Conservation (phyloP, 148 eudicot species). For the Bassia scoparia region DNA sequence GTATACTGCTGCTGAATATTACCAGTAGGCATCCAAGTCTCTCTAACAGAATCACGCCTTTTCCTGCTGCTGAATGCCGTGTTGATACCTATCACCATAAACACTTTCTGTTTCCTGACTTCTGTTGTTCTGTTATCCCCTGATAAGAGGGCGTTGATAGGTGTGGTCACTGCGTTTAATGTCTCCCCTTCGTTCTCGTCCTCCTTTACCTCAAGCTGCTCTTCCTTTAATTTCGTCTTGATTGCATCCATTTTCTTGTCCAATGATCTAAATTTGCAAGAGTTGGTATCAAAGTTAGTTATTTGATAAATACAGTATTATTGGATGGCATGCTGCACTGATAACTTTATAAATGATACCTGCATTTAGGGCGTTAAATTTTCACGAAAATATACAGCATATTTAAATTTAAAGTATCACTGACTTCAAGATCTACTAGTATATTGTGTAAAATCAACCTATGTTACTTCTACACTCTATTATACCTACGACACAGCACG, state of each 20-base stretch:
- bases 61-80: conserved; percentile 32
- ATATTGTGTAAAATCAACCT: too few relatives aligned
- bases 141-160: not conserved
- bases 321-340: not conserved
- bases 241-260: conserved; percentile 31
- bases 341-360: too few relatives aligned
- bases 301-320: too few relatives aligned
- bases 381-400: too few relatives aligned
- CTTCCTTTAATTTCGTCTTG: conserved; percentile 17
- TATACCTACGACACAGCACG: too few relatives aligned
- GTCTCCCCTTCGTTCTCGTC: not conserved
- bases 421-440: too few relatives aligned
- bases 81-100: conserved; percentile 27
- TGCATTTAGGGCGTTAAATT: too few relatives aligned
- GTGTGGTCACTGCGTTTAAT: not conserved
- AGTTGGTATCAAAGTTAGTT: not conserved
- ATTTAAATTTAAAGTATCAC: too few relatives aligned
- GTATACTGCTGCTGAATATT: too few relatives aligned
- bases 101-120: conserved; percentile 11
- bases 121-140: not conserved
- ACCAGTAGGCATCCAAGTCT: conserved; percentile 37
- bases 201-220: not conserved
- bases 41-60: conserved; percentile 28
- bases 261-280: conserved; percentile 19
- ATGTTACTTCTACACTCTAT: too few relatives aligned